phyloP scores from a whole-genome alignment of 768 basidiomycete genomes.

The Fomitopsis serialis region DNA sequence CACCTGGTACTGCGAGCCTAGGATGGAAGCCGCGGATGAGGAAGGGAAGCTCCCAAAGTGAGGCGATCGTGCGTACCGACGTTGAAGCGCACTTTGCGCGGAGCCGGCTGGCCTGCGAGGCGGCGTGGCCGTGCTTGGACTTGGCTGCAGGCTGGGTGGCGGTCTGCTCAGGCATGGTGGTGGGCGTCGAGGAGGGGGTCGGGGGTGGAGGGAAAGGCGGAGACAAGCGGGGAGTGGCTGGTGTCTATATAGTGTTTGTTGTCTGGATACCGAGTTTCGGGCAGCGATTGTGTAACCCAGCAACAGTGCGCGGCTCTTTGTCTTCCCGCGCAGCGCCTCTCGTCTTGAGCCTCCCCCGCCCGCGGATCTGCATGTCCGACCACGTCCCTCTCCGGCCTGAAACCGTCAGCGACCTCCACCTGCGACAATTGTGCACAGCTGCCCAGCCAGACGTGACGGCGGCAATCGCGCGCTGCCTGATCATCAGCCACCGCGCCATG shows the following conservation, averaged over 20 bases:
- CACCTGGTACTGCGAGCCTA: constrained; percentile 54
- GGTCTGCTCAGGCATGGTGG: constrained; percentile 19
- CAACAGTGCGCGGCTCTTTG: neutral
- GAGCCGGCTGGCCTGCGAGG: constrained; percentile 48
- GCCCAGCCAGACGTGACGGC: neutral
- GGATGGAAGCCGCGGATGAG: neutral
- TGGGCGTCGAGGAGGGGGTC: constrained; percentile 2
- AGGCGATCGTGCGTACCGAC: constrained; percentile 46
- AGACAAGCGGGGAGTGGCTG: neutral
- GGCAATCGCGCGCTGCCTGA: neutral
- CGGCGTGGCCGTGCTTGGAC: constrained; percentile 42
- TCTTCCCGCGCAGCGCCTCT: neutral
- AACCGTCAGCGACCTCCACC: neutral
- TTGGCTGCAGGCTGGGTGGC: constrained; percentile 15
- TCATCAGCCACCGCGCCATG: neutral
- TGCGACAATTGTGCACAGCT: neutral
- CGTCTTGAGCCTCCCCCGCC: neutral
- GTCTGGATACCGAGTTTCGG: constrained; percentile 1
- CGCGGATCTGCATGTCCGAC: neutral
- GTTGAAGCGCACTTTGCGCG: constrained; percentile 85
- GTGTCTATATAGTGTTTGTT: constrained; percentile 2
- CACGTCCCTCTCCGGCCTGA: neutral
- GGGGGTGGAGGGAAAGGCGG: constrained; percentile 2
- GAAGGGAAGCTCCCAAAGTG: neutral
- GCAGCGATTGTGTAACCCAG: neutral